Percentiles rank a stretch among this genome's conserved stretches.
phyloP scores from a whole-genome alignment of 805 yeast species.

The Candida takata region DNA sequence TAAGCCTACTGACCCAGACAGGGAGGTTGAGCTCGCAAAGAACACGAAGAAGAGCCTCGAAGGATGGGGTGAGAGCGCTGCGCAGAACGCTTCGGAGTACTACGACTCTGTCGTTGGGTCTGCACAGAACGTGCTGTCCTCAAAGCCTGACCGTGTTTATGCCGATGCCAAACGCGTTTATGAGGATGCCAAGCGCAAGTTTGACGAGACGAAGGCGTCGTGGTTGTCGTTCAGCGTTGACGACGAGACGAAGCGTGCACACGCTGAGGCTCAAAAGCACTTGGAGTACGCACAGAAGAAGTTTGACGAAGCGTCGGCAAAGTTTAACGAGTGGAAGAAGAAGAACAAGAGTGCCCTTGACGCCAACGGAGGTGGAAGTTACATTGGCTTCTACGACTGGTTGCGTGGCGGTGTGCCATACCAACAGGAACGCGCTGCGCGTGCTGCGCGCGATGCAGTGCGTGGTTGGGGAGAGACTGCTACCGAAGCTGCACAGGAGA shows the following conservation, averaged over 20 bases:
- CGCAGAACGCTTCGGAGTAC: conserved; percentile 20
- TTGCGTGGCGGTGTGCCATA: conserved; percentile 21
- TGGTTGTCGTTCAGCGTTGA: conserved; percentile 24
- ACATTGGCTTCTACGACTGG: conserved; percentile 21
- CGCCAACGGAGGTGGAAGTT: neutral
- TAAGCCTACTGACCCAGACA: conserved; percentile 10
- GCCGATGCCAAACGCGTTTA: conserved; percentile 27
- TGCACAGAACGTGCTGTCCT: conserved; percentile 5
- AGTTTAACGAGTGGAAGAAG: conserved; percentile 14
- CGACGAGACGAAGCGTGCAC: conserved; percentile 14
- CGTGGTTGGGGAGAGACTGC: conserved; percentile 44
- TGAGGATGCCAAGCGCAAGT: conserved; percentile 28
- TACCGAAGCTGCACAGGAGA: conserved; percentile 35
- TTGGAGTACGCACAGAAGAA: conserved; percentile 19
- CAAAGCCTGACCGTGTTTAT: conserved; percentile 9
- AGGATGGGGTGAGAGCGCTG: conserved; percentile 44
- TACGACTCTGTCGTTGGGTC: conserved; percentile 16
- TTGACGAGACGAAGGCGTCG: conserved; percentile 27
- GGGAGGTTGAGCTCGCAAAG: conserved; percentile 25
- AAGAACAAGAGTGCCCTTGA: conserved; percentile 9
- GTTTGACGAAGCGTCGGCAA: conserved; percentile 14
- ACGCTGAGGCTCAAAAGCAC: conserved; percentile 24
- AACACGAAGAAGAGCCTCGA: conserved; percentile 29
- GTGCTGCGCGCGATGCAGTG: conserved; percentile 28
- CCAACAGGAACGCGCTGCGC: conserved; percentile 21